Evolutionary conservation across 2,329 filamentous ascomycete species (phyloP).

Genomic region (Onygenales sp.): DNA sequence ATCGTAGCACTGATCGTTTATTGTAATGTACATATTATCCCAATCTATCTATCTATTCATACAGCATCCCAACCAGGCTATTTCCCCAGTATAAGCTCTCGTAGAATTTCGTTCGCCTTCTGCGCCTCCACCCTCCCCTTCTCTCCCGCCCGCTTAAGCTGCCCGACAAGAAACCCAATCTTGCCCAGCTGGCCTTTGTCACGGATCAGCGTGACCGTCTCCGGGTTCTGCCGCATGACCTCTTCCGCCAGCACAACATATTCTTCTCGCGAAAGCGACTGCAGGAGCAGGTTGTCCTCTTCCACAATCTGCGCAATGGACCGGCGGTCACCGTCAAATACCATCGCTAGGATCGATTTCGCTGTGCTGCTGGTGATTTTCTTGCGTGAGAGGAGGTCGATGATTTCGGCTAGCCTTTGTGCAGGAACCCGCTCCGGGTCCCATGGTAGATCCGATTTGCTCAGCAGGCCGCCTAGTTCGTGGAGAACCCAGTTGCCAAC

Average conservation of each 20-base stretch:
- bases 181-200: conserved; percentile 54
- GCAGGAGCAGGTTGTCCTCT: conserved; percentile 46
- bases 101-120: conserved; percentile 46
- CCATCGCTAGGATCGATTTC: conserved; percentile 47
- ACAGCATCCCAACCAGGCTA: neutral
- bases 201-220: conserved; percentile 51
- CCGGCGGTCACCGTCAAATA: conserved; percentile 44
- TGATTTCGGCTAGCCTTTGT: conserved; percentile 33
- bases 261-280: conserved; percentile 45
- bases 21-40: neutral
- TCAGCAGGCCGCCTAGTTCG: conserved; percentile 57
- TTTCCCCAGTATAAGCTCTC: conserved; percentile 33
- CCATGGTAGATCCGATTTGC: conserved; percentile 42
- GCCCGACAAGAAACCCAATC: conserved; percentile 57
- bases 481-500: conserved; percentile 65
- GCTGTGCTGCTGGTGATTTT: conserved; percentile 47
- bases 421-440: conserved; percentile 30
- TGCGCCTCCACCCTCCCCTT: conserved; percentile 54
- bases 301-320: conserved; percentile 45
- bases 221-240: conserved; percentile 45
- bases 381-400: conserved; percentile 34
- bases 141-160: conserved; percentile 54
- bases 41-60: neutral
- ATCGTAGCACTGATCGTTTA: neutral
- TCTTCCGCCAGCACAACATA: conserved; percentile 46